Percentiles rank a stretch among this genome's conserved stretches.
phyloP scores from a whole-genome alignment of 1,284 basidiomycete species.

The Athelia psychrophila region DNA sequence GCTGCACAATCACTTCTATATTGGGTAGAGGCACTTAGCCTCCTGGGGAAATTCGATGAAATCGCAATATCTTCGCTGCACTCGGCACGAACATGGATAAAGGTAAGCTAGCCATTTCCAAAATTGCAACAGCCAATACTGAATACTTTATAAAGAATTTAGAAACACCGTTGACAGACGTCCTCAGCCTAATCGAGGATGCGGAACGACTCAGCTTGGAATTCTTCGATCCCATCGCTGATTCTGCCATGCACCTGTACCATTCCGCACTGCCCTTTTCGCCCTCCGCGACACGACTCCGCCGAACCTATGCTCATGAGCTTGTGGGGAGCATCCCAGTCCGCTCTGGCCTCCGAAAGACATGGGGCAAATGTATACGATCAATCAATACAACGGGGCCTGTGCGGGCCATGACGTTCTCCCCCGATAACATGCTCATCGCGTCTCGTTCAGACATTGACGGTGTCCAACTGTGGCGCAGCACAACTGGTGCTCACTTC shows the following conservation, averaged over 20 bases:
- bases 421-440: constrained; percentile 13
- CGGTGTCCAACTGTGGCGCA: constrained; percentile 19
- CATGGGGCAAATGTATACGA: constrained; percentile 14
- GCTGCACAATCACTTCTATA: constrained; percentile 9
- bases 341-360: constrained; percentile 10
- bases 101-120: no score
- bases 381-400: constrained; percentile 9
- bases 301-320: constrained; percentile 11
- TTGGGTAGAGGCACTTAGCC: constrained; percentile 20
- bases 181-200: constrained; percentile 11
- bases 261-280: constrained; percentile 11
- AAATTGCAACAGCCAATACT: no score
- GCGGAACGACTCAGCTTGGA: constrained; percentile 19
- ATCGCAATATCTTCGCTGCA: constrained; percentile 14
- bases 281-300: constrained; percentile 12
- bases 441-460: constrained; percentile 15
- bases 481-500: constrained; percentile 13
- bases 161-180: constrained; percentile 5
- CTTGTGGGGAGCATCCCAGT: constrained; percentile 12
- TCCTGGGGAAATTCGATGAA: constrained; percentile 14
- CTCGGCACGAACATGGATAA: constrained; percentile 12
- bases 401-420: constrained; percentile 15
- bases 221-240: constrained; percentile 17
- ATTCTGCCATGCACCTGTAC: constrained; percentile 18
- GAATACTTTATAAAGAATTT: constrained; percentile 4